phyloP scores from a whole-genome alignment of 768 basidiomycete species.

The Hygrocybe coccinea region DNA sequence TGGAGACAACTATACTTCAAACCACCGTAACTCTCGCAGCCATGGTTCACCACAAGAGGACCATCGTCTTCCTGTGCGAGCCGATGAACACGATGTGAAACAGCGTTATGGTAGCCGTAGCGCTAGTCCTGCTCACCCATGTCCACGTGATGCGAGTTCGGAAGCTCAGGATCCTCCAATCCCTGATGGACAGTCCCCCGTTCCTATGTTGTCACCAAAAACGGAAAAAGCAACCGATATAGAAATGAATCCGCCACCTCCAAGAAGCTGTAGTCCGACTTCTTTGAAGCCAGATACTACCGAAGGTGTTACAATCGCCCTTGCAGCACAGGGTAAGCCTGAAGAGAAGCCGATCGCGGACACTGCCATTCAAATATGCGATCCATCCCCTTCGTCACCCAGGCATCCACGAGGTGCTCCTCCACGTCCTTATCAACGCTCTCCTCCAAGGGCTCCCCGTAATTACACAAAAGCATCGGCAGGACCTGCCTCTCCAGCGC shows the following conservation, averaged over 20 bases:
- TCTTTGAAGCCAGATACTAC: background rate
- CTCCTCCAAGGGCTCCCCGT: slow-evolving; percentile 40
- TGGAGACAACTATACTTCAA: slow-evolving; percentile 24
- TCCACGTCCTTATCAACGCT: slow-evolving; percentile 16
- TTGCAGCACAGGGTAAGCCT: background rate
- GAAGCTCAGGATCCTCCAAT: background rate
- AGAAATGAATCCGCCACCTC: background rate
- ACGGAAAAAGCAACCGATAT: background rate
- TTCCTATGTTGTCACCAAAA: background rate
- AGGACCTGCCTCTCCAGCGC: background rate
- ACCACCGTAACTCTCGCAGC: slow-evolving; percentile 18
- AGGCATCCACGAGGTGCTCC: slow-evolving; percentile 18
- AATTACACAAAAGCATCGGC: background rate
- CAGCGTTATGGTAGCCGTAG: background rate
- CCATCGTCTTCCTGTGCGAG: background rate
- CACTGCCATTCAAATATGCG: slow-evolving; percentile 15
- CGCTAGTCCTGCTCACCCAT: background rate
- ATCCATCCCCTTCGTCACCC: slow-evolving; percentile 22
- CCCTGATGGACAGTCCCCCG: background rate
- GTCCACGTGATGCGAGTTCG: background rate
- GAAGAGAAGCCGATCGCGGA: slow-evolving; percentile 16
- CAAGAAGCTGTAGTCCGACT: background rate
- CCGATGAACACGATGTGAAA: background rate
- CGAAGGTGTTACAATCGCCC: background rate
- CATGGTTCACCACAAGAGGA: background rate